Evolutionary conservation across 768 basidiomycete genomes (phyloP), one percentile per base, ranked within the genome.

Genomic region (Leccinum olivaceopallidum): DNA sequence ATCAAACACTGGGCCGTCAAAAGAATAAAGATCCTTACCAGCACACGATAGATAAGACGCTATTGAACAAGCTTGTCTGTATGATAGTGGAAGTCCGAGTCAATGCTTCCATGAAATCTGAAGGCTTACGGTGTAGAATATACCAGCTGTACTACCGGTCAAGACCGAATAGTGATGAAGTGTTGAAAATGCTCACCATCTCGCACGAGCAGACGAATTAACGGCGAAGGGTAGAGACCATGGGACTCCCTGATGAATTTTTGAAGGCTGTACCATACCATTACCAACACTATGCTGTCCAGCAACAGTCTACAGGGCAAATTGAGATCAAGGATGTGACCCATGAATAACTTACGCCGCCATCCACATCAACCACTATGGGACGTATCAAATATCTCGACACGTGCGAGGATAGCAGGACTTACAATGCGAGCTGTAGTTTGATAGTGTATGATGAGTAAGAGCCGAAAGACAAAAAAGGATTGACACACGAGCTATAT

Each of bases 281-380:
- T 57, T 6, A 24, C 10, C 4, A 63, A 47, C 20, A 57, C 57
- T 32, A 56, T 20, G 13, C 42, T 65, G 56, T 65, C 64, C 1
- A 63, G 28, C 42, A 30, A 22, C 12, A 60, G 12, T 53, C 64
- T 65, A 44, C 18, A 24, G 13, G 28, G 42, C 5, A 39, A 16
- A 22, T 65, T 26, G 60, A 24, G 10, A 16, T 26, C 4, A 9
- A 42, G 37, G 30, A 30, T 13, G 36, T 32, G 26, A 10, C 6
- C 18, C 39, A 22, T 13, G 30, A n/a, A 44, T 14, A 16, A 28
- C 62, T 5, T 52, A 64, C 64, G 28, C 51, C 20, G 53, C 7
- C 49, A 63, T 7, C 62, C 62, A 65, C 24, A 59, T 16, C 8
- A 59, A 9, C 64, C 64, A 65, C 64, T 65, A n/a, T 37, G 20